Base-by-base conservation (phyloP, 495 filamentous ascomycete genomes). In the Aspergillus funiculosus region DNA sequence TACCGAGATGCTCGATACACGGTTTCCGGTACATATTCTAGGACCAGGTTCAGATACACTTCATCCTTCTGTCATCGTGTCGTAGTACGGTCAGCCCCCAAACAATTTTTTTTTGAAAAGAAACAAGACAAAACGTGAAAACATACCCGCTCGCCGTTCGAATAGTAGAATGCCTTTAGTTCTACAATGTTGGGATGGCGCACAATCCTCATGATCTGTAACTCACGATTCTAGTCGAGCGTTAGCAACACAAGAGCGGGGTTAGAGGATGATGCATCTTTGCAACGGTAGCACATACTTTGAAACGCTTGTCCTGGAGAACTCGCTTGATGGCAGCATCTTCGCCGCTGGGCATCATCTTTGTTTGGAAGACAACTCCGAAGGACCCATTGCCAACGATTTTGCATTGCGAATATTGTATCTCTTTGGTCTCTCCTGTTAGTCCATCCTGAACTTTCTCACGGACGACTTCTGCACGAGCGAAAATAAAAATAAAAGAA, bases 381-480 rank as follows among this genome's bases (percentile, higher is more conserved):
- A 98, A 98, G 10, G 92, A 97, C 42, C 92, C 92, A 68, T 98
- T 98, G 57, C 92, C 92, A n/a, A 98, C 92, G 52, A 98, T 97
- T 73, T 98, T 98, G 73, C 92, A 98, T 64, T 98, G 92, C 31
- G 92, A 97, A 60, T 98, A 98, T 62, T 92, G 87, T 70, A 98
- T 84, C 58, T 98, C 92, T 64, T 85, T 85, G 48, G 87, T 89
- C 61, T 98, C 94, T 39, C 92, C 92, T 1, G 92, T 97, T 55
- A 94, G 72, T 58, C 92, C 92, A 79, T 98, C 92, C 71, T 98
- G 92, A 51, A 98, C 92, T 73, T 94, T 97, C 71, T 98, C 92
- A 57, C 90, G 87, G 58, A 98, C 89, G 44, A 97, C 87, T 75
- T 98, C 92, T 98, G 66, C 13, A 32, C 21, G 34, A 44, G 45